Base-by-base conservation (phyloP, 2,329 filamentous ascomycete genomes). In the Microsporum audouinii region DNA sequence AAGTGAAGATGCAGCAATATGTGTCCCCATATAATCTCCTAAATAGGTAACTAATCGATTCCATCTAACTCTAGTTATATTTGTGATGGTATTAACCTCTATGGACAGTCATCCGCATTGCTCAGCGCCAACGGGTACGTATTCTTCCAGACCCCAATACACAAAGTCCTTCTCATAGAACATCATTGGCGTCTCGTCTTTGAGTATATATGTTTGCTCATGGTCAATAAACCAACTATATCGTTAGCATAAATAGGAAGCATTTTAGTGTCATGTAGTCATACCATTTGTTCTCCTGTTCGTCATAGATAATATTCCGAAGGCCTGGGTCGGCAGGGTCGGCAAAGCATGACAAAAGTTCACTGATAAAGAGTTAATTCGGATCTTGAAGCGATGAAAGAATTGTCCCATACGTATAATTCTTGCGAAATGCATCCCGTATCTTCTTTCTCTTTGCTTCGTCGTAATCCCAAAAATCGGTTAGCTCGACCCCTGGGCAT, bases 231-330 rank as follows among this genome's bases (percentile, higher is more conserved):
- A 53, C 49, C 49, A 53, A 33, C 49, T 53, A 27, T 12, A n/a
- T 31, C 3, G n/a, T 51, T 51, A 31, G 45, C 2, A 51, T 31
- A 27, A n/a, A 33, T 31, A 10, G 10, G 47, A 7, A 29, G 7
- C n/a, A 45, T 36, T 31, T 51, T 33, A 51, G 12, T 3, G 27
- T 8, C 3, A 53, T 0, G 10, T 5, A 5, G 47, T 1, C 12
- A 3, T 27, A 53, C 60, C 60, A 61, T 59, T 61, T 61, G 8
- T 61, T 34, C n/a, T 59, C 7, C 2, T 59, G 17, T n/a, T 39
- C 60, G 17, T 61, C 60, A 45, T 61, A 61, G n/a, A 51, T 45
- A 12, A 61, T 8, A 31, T 61, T 61, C 23, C 14, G 17, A 23
- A 43, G 57, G 2, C 27, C n/a, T 8, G 43, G 27, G 27, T 59